Base-by-base conservation (phyloP, 1,139 yeast genomes). In the Geotrichum cucujoidarum region DNA sequence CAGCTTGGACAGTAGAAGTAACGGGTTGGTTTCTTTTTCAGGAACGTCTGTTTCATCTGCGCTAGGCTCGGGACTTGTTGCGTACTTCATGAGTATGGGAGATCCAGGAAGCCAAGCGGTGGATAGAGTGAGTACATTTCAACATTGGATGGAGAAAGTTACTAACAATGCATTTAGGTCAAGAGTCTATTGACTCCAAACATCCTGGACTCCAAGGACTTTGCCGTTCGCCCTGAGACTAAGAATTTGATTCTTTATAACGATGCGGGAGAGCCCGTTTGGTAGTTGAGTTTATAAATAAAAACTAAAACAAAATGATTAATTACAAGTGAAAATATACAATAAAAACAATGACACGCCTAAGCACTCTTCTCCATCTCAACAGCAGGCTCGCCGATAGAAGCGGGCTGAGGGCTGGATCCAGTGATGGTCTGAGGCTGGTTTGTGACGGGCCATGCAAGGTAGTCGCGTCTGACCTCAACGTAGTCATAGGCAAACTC, bases 401-500 rank as follows among this genome's bases (percentile, higher is more conserved):
- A 31, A 14, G 5, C 6, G 16, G 22, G 13, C n/a, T 35, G 41
- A 3, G 43, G 43, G 11, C 41, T 13, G 1, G 47, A 32, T 2
- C 43, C 46, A n/a, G 50, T 34, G 24, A 40, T 30, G 31, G 36
- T 24, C 14, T 21, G 16, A 17, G 40, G 29, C 36, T 47, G 37
- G 22, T 53, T 47, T 5, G 71, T 69, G 2, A 69, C 63, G 18
- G 62, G 52, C 81, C 82, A 86, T 57, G 88, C 86, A 61, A 85
- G 76, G 69, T 85, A 90, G 68, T 90, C 95, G 66, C 97, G 80
- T 68, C 97, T 79, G 18, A 90, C 95, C 71, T 92, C 98, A 51
- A 92, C 97, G 64, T 89, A 92, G 69, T 92, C 97, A 66, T 90
- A 92, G 20, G 98, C 98, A 70, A 92, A 92, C 68, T 92, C 97